These are phyloP conservation scores for Fragilariopsis cylindrus DNA, from an alignment of 108 stramenopile genomes.

Conservation along the genomic window DNA sequence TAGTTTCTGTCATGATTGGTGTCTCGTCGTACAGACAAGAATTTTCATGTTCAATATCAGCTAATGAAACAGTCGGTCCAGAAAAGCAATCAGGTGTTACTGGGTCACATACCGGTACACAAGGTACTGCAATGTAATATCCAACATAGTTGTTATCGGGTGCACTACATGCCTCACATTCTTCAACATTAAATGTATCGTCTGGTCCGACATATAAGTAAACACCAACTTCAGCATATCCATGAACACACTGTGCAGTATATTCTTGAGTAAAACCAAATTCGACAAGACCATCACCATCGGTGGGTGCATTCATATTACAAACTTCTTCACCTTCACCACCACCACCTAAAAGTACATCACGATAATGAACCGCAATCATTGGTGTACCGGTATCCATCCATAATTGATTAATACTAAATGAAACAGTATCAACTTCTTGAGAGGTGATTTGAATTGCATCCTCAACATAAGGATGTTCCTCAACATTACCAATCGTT, in stretches of 20 bases:
- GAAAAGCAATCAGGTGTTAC: neutral
- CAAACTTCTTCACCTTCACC: neutral
- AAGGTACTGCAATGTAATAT: neutral
- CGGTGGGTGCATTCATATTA: neutral
- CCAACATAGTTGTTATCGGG: constrained; percentile 6
- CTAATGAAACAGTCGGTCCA: neutral
- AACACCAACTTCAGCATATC: constrained; percentile 10
- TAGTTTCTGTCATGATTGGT: constrained; percentile 5
- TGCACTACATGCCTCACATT: constrained; percentile 1
- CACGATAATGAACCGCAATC: neutral
- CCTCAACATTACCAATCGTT: neutral
- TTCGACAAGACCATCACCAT: neutral
- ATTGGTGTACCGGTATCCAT: neutral
- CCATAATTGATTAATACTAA: neutral
- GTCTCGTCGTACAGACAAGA: constrained; percentile 4
- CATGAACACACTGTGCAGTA: constrained; percentile 9
- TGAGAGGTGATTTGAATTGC: neutral
- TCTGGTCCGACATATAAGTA: constrained; percentile 1
- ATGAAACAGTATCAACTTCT: neutral
- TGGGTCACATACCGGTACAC: neutral
- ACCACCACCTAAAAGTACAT: too few relatives aligned
- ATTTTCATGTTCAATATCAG: constrained; percentile 11
- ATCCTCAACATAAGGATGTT: neutral
- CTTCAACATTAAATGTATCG: neutral
- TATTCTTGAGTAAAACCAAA: neutral